Base-by-base conservation (phyloP, 257 asterid species). In the Nicotiana tabacum region DNA sequence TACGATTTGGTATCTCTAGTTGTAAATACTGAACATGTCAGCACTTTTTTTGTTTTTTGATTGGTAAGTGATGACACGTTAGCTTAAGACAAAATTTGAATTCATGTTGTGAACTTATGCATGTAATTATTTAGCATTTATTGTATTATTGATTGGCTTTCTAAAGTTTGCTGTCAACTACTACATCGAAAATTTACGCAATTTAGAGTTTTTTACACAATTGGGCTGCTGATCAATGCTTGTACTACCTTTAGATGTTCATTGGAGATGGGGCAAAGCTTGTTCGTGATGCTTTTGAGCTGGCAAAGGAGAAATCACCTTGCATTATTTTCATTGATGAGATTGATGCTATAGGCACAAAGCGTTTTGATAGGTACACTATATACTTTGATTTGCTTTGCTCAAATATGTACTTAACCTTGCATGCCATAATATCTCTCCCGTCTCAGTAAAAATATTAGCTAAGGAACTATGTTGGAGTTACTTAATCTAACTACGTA, bases 291-390 rank as follows among this genome's bases (percentile, higher is more conserved):
- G 99, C 99, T 66, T 95, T 95, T 64, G 93, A 85, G 86, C 97
- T 95, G 57, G 98, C 98, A 48, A 95, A 95, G 85, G 98, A 95
- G 85, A 95, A 95, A 78, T 91, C 98, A 76, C 98, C 98, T 35
- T 95, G 98, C 88, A 93, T 93, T 86, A 95, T 93, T 81, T 95
- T 95, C 85, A 95, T 95, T 80, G 98, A 95, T 83, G 98, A 95
- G 85, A 95, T 95, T 82, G 98, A 95, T 89, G 98, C 98, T 68
- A 94, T 94, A 82, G 98, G 98, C 77, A 92, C 98, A 68, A 94
- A 94, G 83, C 98, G 98, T 46, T 94, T 94, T 81, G 97, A 92
- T 81, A 94, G 98, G 98, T 94, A 77, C 1, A 79, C 68, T 79
- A 3, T 69, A 64, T 51, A 43, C 80, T 82, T 48, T 74, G 80